Conservation (phyloP, 106 monocot species). For the Dioscorea dumetorum region DNA sequence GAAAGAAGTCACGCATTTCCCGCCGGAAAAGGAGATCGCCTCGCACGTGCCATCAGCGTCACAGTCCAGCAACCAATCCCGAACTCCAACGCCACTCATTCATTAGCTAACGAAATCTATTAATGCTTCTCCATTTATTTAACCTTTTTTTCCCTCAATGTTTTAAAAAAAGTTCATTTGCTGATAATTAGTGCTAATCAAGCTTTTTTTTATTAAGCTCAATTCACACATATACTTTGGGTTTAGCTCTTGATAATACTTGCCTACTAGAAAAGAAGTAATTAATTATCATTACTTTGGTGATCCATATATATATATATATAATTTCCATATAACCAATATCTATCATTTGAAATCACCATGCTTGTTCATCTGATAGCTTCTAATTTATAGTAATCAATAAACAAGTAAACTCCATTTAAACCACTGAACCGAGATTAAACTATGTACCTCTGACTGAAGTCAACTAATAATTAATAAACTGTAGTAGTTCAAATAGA, state of each 20-base stretch:
- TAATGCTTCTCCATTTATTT: neutral
- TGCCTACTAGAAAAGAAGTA: too few relatives aligned
- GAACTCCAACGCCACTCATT: neutral
- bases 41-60: neutral
- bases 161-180: neutral
- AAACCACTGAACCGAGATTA: neutral
- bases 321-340: too few relatives aligned
- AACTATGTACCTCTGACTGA: neutral
- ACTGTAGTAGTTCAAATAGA: neutral
- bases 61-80: neutral
- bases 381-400: too few relatives aligned
- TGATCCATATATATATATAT: too few relatives aligned
- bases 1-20: conserved; percentile 3
- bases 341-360: too few relatives aligned
- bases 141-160: neutral
- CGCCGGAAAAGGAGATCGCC: conserved; percentile 1
- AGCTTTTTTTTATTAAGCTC: neutral
- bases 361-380: too few relatives aligned
- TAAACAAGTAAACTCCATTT: too few relatives aligned
- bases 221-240: too few relatives aligned
- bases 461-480: neutral
- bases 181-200: neutral
- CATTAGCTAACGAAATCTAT: neutral
- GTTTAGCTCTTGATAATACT: too few relatives aligned
- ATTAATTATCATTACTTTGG: too few relatives aligned